Conservation (phyloP, 1,139 yeast genomes). For the Debaryomyces subglobosus region DNA sequence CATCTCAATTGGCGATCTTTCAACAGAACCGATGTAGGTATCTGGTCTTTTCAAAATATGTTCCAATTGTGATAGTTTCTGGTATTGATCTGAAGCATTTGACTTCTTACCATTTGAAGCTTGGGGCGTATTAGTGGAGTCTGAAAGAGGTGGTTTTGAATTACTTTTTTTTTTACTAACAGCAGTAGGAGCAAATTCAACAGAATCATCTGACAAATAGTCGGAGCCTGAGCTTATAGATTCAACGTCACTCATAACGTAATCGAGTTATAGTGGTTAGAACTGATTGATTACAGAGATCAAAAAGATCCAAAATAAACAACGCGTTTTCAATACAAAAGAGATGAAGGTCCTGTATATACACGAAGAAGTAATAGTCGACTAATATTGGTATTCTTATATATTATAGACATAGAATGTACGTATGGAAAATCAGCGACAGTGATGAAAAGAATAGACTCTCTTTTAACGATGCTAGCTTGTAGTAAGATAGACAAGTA, state of each 20-base stretch:
- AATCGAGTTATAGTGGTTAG: not conserved
- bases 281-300: not conserved
- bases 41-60: slow-evolving; percentile 98
- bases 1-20: slow-evolving; percentile 73
- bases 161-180: slow-evolving; percentile 14
- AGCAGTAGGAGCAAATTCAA: slow-evolving; percentile 18
- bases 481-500: not conserved
- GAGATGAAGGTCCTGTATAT: not conserved
- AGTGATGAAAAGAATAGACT: not conserved
- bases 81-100: slow-evolving; percentile 77
- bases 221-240: slow-evolving; percentile 20
- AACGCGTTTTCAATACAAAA: slow-evolving; percentile 2
- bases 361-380: not conserved
- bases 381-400: not conserved
- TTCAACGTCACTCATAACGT: slow-evolving; percentile 23
- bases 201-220: slow-evolving; percentile 17
- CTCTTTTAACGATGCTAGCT: not conserved
- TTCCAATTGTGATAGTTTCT: slow-evolving; percentile 89
- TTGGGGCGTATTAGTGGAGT: slow-evolving; percentile 25
- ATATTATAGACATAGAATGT: not conserved
- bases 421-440: not conserved
- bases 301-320: slow-evolving; percentile 2
- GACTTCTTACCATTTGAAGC: slow-evolving; percentile 12
- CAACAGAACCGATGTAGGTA: slow-evolving; percentile 95
- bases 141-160: slow-evolving; percentile 25